A percentile compares a stretch with the other conserved stretches of the same genome.
Conservation (phyloP, 2,329 filamentous ascomycete species). For the Thielaviopsis musarum region DNA sequence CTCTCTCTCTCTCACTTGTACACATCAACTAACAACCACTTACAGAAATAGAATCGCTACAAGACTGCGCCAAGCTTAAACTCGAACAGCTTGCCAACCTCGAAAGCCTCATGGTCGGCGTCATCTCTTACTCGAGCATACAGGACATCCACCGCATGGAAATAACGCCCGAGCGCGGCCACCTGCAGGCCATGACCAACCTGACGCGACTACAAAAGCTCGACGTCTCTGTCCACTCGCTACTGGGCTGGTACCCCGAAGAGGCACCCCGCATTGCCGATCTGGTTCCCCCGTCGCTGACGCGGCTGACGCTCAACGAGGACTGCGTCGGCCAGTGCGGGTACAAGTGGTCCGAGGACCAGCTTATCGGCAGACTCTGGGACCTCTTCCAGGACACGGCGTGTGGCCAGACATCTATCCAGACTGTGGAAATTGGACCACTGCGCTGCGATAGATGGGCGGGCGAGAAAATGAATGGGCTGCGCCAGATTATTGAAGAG, state of each 20-base stretch:
- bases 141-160: background rate
- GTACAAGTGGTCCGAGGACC: slow-evolving; percentile 7
- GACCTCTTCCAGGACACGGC: slow-evolving; percentile 8
- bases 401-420: slow-evolving; percentile 5
- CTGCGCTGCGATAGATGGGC: slow-evolving; percentile 7
- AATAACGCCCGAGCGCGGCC: background rate
- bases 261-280: slow-evolving; percentile 9
- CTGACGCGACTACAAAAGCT: slow-evolving; percentile 10
- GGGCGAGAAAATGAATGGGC: slow-evolving; percentile 4
- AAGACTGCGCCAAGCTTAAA: slow-evolving; percentile 6
- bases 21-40: background rate
- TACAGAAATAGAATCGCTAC: slow-evolving; percentile 1
- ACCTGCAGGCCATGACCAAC: slow-evolving; percentile 6
- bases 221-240: slow-evolving; percentile 3
- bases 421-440: slow-evolving; percentile 8
- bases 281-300: slow-evolving; percentile 7
- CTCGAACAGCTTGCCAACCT: slow-evolving; percentile 9
- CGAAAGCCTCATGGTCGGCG: slow-evolving; percentile 6
- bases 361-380: slow-evolving; percentile 3
- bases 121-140: slow-evolving; percentile 1
- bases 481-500: background rate
- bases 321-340: slow-evolving; percentile 5
- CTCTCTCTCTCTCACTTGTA: background rate
- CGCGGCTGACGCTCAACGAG: slow-evolving; percentile 8
- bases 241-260: slow-evolving; percentile 9